These are phyloP conservation scores for Monosporascus ibericus DNA, from an alignment of 2,329 filamentous ascomycete genomes.

Conservation along the genomic window DNA sequence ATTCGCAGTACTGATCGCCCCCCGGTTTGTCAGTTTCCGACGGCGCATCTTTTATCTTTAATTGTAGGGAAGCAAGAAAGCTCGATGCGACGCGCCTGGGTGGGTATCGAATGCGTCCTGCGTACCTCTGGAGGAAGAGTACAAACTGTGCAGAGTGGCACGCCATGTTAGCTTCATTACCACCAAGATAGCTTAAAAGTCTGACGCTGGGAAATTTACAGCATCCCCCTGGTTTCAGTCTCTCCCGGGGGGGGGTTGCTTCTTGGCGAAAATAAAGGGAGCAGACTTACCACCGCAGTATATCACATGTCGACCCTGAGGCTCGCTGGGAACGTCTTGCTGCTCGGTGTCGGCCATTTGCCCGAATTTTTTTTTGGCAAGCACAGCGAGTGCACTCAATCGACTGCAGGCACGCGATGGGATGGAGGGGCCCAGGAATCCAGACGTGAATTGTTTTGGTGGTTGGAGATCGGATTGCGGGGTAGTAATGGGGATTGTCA, in stretches of 20 bases:
- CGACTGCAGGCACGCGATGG: neutral
- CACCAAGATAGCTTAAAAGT: neutral
- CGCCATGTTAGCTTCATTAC: neutral
- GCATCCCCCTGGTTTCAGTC: neutral
- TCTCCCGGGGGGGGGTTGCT: neutral
- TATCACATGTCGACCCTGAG: slow-evolving; percentile 44
- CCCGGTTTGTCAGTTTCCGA: neutral
- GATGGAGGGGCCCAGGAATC: too few species aligned
- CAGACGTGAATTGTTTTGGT: too few species aligned
- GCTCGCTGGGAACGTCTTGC: slow-evolving; percentile 37
- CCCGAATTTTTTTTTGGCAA: neutral
- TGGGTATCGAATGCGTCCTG: neutral
- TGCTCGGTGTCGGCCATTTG: slow-evolving; percentile 50
- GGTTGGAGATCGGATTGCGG: too few species aligned
- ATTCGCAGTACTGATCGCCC: slow-evolving; percentile 81
- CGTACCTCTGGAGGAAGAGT: slow-evolving; percentile 59
- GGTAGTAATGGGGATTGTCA: neutral
- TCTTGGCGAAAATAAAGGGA: slow-evolving; percentile 8
- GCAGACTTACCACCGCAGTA: slow-evolving; percentile 52
- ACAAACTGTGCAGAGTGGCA: slow-evolving; percentile 42
- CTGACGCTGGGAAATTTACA: neutral
- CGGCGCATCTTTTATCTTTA: too few species aligned
- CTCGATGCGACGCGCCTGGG: too few species aligned
- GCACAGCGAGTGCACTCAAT: too few species aligned
- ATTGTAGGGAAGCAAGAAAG: too few species aligned